Evolutionary conservation across 805 yeast genomes (phyloP).

Genomic region (Komagataella kurtzmanii): DNA sequence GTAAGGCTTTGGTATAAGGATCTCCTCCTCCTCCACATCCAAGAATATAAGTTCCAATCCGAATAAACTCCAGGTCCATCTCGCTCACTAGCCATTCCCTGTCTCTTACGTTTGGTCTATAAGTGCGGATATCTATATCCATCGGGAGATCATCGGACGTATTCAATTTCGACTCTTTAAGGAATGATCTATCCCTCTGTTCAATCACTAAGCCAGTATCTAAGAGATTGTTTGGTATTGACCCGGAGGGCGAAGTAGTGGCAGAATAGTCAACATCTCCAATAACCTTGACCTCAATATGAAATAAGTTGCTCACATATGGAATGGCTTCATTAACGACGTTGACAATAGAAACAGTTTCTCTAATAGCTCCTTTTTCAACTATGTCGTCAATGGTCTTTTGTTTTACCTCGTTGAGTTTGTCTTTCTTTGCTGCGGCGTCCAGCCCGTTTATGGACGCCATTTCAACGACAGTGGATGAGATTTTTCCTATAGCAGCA

Average conservation of each 20-base stretch:
- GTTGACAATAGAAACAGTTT: constrained; percentile 13
- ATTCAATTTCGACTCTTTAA: constrained; percentile 6
- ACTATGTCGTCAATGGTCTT: constrained; percentile 9
- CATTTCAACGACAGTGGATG: constrained; percentile 12
- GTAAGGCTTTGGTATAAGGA: constrained; percentile 26
- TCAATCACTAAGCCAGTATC: constrained; percentile 2
- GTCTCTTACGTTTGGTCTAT: constrained; percentile 17
- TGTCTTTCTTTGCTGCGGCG: constrained; percentile 9
- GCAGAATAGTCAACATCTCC: constrained; percentile 28
- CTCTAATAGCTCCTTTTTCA: constrained; percentile 14
- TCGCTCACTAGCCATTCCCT: constrained; percentile 26
- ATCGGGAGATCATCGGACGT: constrained; percentile 2
- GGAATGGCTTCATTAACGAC: constrained; percentile 17
- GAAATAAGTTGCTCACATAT: constrained; percentile 19
- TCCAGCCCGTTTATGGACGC: constrained; percentile 1
- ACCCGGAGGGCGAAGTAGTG: constrained; percentile 3
- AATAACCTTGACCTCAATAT: constrained; percentile 23
- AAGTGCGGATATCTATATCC: constrained; percentile 14
- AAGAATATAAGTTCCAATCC: constrained; percentile 31
- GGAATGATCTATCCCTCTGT: constrained; percentile 3
- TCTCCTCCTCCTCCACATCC: constrained; percentile 42
- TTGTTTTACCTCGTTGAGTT: constrained; percentile 8
- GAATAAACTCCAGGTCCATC: constrained; percentile 24
- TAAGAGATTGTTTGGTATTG: constrained; percentile 1
- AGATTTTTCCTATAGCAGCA: constrained; percentile 32